Evolutionary conservation across 176 grass and related monocot species (phyloP).

Genomic region (Carex kokanica): DNA sequence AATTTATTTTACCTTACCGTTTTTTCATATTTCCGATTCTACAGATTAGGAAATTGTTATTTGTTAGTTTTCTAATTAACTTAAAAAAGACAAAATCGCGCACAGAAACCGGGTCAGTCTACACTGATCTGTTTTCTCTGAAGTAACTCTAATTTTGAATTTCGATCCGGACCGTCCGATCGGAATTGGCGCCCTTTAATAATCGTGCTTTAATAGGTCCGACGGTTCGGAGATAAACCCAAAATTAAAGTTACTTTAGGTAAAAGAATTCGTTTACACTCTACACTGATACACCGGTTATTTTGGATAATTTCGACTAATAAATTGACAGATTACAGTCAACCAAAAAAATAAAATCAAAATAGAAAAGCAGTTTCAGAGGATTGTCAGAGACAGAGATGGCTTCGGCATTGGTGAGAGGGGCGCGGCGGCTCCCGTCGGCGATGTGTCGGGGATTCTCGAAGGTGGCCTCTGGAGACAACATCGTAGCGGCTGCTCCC

Average conservation of each 20-base stretch:
- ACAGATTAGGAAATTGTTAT: too few relatives aligned
- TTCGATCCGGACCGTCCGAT: too few relatives aligned
- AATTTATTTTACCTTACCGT: too few relatives aligned
- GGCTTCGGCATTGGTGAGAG: constrained; percentile 63
- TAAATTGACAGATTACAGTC: neutral
- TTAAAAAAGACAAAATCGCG: too few relatives aligned
- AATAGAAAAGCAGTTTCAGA: neutral
- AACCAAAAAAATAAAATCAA: neutral
- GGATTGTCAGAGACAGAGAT: constrained; percentile 25
- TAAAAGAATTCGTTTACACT: too few relatives aligned
- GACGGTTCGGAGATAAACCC: too few relatives aligned
- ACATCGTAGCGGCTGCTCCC: constrained; percentile 62
- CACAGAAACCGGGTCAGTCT: neutral
- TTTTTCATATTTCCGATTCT: too few relatives aligned
- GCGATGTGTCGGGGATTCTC: constrained; percentile 37
- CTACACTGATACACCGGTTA: neutral
- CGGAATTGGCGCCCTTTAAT: too few relatives aligned
- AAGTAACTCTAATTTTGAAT: too few relatives aligned
- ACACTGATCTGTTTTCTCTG: neutral
- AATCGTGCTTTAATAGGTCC: too few relatives aligned
- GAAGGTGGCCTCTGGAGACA: constrained; percentile 41
- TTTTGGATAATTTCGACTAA: neutral
- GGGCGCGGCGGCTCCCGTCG: constrained; percentile 31
- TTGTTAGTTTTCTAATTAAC: neutral
- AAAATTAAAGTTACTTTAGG: too few relatives aligned